phyloP scores from a whole-genome alignment of 768 basidiomycete genomes.

The Serendipita sp. region DNA sequence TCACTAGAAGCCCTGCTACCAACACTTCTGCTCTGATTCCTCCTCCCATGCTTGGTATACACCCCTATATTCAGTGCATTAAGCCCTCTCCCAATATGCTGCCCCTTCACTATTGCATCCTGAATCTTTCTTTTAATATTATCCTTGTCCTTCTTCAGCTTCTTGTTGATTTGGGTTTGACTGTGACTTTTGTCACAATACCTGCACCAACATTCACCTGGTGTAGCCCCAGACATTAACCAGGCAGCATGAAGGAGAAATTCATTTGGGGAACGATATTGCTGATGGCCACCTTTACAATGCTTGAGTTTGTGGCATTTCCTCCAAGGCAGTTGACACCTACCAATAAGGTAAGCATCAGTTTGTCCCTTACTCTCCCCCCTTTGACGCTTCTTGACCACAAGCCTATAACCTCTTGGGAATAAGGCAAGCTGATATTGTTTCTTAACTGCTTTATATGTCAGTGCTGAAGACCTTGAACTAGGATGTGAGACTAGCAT shows the following conservation, averaged over 20 bases:
- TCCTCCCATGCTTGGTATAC: not conserved
- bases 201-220: not conserved
- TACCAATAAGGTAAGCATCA: not conserved
- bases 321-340: not conserved
- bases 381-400: not conserved
- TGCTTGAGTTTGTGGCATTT: too few relatives aligned
- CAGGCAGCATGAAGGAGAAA: not conserved
- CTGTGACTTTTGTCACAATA: not conserved
- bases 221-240: not conserved
- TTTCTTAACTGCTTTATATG: not conserved
- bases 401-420: not conserved
- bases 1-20: not conserved
- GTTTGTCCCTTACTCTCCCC: not conserved
- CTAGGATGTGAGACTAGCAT: too few relatives aligned
- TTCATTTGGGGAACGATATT: not conserved
- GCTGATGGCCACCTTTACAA: not conserved
- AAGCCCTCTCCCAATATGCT: not conserved
- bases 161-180: not conserved
- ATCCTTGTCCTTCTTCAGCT: not conserved
- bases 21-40: not conserved
- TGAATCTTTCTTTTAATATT: not conserved
- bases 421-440: not conserved
- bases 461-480: not conserved
- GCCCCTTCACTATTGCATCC: not conserved
- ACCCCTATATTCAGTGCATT: not conserved